A percentile compares a stretch with the other conserved stretches of the same genome.
Evolutionary conservation across 2,329 filamentous ascomycete genomes (phyloP).

Genomic region (Microcera coccophila): DNA sequence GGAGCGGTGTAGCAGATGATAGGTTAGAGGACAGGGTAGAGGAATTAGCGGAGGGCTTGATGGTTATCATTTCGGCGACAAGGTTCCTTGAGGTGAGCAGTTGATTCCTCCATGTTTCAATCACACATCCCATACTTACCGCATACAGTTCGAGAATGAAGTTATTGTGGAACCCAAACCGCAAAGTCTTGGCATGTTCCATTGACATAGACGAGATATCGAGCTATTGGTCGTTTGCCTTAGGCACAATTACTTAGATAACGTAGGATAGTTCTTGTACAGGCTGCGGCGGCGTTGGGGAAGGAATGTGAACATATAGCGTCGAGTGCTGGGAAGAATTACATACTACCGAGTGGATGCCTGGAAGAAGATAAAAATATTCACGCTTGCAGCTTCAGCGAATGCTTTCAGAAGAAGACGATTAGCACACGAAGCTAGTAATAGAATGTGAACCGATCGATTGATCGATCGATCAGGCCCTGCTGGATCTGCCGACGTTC

Average conservation of each 20-base stretch:
- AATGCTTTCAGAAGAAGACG: no score
- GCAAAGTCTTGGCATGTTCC: constrained; percentile 37
- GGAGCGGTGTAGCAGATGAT: constrained; percentile 39
- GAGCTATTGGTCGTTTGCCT: not conserved
- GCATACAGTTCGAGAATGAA: constrained; percentile 41
- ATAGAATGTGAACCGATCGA: not conserved
- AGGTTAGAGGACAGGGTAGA: constrained; percentile 59
- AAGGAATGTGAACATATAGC: constrained; percentile 6
- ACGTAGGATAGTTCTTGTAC: constrained; percentile 15
- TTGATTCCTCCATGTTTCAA: not conserved
- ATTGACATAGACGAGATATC: constrained; percentile 25
- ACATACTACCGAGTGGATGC: constrained; percentile 10
- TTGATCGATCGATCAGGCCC: not conserved
- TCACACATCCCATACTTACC: constrained; percentile 15
- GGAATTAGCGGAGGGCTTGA: constrained; percentile 79
- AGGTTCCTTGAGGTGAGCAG: constrained; percentile 76
- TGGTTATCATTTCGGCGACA: constrained; percentile 76
- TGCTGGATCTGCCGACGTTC: not conserved
- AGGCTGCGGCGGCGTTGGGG: constrained; percentile 26
- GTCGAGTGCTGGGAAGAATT: constrained; percentile 9
- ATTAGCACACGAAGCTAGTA: no score
- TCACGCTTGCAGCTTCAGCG: no score
- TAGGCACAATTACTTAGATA: not conserved
- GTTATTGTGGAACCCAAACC: constrained; percentile 31
- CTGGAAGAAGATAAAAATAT: no score